Evolutionary conservation across 805 yeast species (phyloP).

Genomic region (Schwanniomyces vanrijiae): DNA sequence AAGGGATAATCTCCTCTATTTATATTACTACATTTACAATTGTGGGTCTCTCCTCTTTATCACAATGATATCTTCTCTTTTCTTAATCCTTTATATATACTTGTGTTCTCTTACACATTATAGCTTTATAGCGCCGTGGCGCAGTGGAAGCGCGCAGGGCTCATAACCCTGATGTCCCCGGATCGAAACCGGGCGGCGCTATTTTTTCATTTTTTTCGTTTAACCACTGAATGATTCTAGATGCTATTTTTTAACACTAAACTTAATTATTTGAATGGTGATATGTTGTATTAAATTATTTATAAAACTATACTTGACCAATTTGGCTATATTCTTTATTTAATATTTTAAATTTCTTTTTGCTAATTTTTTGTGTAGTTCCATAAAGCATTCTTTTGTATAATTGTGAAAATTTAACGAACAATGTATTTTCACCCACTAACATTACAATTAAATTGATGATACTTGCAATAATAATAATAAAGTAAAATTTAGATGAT

Average conservation of each 20-base stretch:
- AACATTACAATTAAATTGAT: slow-evolving; percentile 51
- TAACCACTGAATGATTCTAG: too few relatives aligned
- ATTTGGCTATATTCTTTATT: slow-evolving; percentile 7
- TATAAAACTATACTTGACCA: not conserved
- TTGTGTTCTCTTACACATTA: too few relatives aligned
- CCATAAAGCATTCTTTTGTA: slow-evolving; percentile 36
- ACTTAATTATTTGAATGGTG: too few relatives aligned
- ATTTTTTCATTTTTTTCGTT: slow-evolving; percentile 23
- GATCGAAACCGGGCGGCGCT: slow-evolving; percentile 97
- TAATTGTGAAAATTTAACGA: slow-evolving; percentile 37
- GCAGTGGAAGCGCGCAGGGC: slow-evolving; percentile 99
- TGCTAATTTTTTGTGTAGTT: slow-evolving; percentile 24
- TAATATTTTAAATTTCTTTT: slow-evolving; percentile 41
- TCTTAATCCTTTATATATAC: too few relatives aligned
- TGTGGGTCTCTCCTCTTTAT: too few relatives aligned
- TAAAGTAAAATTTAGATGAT: slow-evolving; percentile 47
- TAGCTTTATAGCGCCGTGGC: slow-evolving; percentile 83
- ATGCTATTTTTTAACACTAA: too few relatives aligned
- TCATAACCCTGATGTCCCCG: slow-evolving; percentile 98
- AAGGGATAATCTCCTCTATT: too few relatives aligned
- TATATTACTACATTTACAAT: too few relatives aligned
- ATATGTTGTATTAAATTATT: too few relatives aligned
- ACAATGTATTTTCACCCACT: slow-evolving; percentile 45
- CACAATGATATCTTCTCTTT: too few relatives aligned
- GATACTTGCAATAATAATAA: slow-evolving; percentile 47